Conservation (phyloP, 495 filamentous ascomycete species). For the Delitschia confertaspora region DNA sequence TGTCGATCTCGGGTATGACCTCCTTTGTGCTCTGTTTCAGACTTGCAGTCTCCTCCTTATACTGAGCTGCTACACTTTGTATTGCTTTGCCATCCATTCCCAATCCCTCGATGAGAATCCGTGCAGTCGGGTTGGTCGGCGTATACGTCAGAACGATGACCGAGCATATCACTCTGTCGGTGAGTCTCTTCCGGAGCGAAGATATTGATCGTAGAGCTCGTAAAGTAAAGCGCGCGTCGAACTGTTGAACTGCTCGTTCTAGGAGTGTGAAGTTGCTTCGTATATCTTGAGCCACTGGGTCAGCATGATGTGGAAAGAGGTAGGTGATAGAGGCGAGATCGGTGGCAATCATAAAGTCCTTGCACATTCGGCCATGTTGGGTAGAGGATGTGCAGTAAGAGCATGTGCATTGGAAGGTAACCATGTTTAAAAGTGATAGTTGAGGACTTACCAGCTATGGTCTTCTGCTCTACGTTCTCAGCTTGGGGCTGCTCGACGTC, state of each 20-base stretch:
- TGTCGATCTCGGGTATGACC: slow-evolving; percentile 78
- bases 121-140: slow-evolving; percentile 53
- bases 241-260: slow-evolving; percentile 83
- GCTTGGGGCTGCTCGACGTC: slow-evolving; percentile 16
- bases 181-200: slow-evolving; percentile 83
- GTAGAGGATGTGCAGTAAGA: slow-evolving; percentile 5
- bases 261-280: slow-evolving; percentile 85
- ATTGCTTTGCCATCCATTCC: slow-evolving; percentile 55
- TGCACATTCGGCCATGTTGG: slow-evolving; percentile 16
- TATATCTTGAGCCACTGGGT: slow-evolving; percentile 56
- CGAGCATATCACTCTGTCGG: slow-evolving; percentile 31
- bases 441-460: slow-evolving; percentile 23
- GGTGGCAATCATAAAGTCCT: slow-evolving; percentile 14
- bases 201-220: slow-evolving; percentile 91
- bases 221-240: slow-evolving; percentile 90
- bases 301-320: slow-evolving; percentile 21
- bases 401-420: slow-evolving; percentile 17
- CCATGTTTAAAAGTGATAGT: slow-evolving; percentile 8
- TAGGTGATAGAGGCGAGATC: slow-evolving; percentile 15
- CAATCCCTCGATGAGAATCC: slow-evolving; percentile 59
- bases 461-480: slow-evolving; percentile 27
- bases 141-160: slow-evolving; percentile 74
- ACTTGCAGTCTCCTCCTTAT: slow-evolving; percentile 55
- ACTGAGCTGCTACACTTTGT: slow-evolving; percentile 39
- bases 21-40: slow-evolving; percentile 56